Evolutionary conservation across 169 alveolate genomes (phyloP).

Genomic region (Eimeria falciformis): DNA sequence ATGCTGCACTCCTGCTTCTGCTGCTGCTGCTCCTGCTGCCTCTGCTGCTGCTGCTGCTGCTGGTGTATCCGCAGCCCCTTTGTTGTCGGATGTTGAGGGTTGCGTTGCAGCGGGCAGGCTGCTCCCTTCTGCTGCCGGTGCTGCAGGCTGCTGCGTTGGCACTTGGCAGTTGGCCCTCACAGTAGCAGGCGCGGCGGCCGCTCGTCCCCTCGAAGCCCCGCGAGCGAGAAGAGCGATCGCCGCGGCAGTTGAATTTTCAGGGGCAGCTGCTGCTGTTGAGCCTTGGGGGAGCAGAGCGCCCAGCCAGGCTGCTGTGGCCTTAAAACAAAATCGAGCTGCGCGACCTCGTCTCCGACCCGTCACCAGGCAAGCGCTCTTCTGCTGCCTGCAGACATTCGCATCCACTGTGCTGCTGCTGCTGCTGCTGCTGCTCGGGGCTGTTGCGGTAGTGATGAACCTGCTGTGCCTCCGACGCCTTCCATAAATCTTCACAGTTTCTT

Average conservation of each 20-base stretch:
- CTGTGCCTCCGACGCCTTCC: conserved; percentile 42
- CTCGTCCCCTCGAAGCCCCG: conserved; percentile 33
- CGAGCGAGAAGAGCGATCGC: conserved; percentile 50
- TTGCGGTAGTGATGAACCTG: neutral
- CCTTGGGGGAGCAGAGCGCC: conserved; percentile 53
- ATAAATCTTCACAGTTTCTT: neutral
- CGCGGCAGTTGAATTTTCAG: conserved; percentile 36
- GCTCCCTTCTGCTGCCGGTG: neutral
- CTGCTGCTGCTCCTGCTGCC: neutral
- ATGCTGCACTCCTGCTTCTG: neutral
- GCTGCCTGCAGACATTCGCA: neutral
- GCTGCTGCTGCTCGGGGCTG: conserved; percentile 3
- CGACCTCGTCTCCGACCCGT: conserved; percentile 60
- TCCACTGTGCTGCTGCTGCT: neutral
- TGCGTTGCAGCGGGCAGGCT: too few relatives aligned
- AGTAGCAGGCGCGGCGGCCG: neutral
- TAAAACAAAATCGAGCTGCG: conserved; percentile 48
- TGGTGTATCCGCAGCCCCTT: neutral
- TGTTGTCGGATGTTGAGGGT: neutral
- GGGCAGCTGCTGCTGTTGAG: conserved; percentile 8
- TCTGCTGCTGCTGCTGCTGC: neutral
- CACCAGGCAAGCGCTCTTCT: neutral
- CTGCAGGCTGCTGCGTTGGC: neutral
- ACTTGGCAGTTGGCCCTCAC: neutral
- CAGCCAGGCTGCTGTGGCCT: conserved; percentile 62